A percentile compares a stretch with the other conserved stretches of the same genome.
Evolutionary conservation across 2,329 filamentous ascomycete species (phyloP).

Genomic region (Epichloe bromicola): DNA sequence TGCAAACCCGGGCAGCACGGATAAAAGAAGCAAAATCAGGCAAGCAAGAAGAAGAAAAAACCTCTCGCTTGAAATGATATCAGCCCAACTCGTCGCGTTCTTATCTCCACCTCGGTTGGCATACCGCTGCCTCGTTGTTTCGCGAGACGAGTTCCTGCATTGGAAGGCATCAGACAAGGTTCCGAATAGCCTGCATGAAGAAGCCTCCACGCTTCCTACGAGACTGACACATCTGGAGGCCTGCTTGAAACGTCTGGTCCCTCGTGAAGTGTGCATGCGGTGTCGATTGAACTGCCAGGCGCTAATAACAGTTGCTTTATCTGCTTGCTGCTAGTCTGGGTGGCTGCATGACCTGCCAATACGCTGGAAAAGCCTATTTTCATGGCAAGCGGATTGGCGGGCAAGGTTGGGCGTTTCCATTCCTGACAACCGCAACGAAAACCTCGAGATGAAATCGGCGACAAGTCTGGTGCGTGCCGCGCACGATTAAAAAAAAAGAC

Average conservation of each 20-base stretch:
- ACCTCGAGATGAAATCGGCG: too few species aligned
- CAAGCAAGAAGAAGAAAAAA: too few species aligned
- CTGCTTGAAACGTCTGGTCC: neutral
- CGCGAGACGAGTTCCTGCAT: neutral
- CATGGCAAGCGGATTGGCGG: too few species aligned
- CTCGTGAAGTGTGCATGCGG: neutral
- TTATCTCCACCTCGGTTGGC: too few species aligned
- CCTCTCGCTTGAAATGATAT: too few species aligned
- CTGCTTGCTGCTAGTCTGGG: conserved; percentile 1
- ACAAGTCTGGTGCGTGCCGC: too few species aligned
- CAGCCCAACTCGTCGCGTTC: too few species aligned
- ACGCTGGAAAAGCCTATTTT: neutral
- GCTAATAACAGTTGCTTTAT: conserved; percentile 2
- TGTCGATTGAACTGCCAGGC: neutral
- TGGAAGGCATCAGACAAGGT: neutral
- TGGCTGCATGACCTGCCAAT: conserved; percentile 4
- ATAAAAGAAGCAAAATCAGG: too few species aligned
- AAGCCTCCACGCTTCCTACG: neutral
- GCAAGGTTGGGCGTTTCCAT: neutral
- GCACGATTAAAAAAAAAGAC: too few species aligned
- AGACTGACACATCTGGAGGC: neutral
- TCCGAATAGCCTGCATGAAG: neutral
- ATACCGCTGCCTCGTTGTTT: too few species aligned
- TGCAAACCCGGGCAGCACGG: too few species aligned
- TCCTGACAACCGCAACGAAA: too few species aligned